Base-by-base conservation (phyloP, 371 early-diverging fungal species). In the Sporodiniella umbellata region DNA sequence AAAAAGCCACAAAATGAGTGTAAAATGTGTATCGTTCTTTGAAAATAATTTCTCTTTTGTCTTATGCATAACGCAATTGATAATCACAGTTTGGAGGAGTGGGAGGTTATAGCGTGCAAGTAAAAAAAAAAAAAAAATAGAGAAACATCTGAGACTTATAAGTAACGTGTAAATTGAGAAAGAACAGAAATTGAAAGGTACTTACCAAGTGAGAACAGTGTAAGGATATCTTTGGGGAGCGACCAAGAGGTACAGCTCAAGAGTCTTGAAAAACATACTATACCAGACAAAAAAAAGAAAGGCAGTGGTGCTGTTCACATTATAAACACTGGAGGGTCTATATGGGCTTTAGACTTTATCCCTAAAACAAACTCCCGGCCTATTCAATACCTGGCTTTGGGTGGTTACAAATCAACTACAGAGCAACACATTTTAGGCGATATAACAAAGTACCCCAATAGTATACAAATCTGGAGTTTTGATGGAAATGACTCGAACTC, bases 341-440 rank as follows among this genome's bases (percentile, higher is more conserved):
- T 86, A n/a, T 84, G 85, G 81, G 84, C 77, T 8, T 44, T 88
- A 18, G 83, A 80, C 18, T 86, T 84, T 70, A 73, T 69, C 14
- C 80, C 82, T 3, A 74, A 74, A 26, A 21, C 30, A n/a, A 51
- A 42, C 8, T 42, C 58, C 33, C 56, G 40, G 40, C 5, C 8
- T 14, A 35, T 1, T 14, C 84, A 85, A 42, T 88, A 81, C 33
- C 44, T 88, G n/a, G 85, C 86, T 0, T 48, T 84, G 15, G 82
- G 72, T 4, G 85, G 86, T 0, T 86, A 84, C 48, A 54, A 56
- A 6, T 53, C 71, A 11, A 70, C 64, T 17, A 46, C 54, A 19
- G 79, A 80, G 21, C 72, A 74, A 42, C 75, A 80, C 15, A 28
- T 58, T 4, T 45, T 79, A 2, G 65, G 66, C 5, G 67, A 54